A percentile compares a stretch with the other conserved stretches of the same genome.
Conservation (phyloP, 371 early-diverging fungal genomes). For the Mucor circinelloides region DNA sequence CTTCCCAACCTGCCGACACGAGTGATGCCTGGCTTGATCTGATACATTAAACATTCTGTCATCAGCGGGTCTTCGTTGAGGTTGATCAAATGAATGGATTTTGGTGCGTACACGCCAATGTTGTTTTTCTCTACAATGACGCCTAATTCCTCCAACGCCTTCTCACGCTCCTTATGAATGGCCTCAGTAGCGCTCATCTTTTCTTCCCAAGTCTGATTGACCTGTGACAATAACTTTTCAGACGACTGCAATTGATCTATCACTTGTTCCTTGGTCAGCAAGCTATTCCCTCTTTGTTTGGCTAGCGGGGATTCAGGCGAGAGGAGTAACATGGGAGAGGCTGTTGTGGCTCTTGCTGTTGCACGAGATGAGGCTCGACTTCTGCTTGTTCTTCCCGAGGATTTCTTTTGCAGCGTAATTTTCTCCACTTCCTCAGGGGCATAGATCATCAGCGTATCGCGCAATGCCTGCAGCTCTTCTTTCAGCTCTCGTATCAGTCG, state of each 20-base stretch:
- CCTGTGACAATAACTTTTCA: slow-evolving; percentile 35
- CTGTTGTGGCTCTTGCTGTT: slow-evolving; percentile 7
- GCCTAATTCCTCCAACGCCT: slow-evolving; percentile 80
- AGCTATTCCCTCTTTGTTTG: slow-evolving; percentile 21
- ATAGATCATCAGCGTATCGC: slow-evolving; percentile 60
- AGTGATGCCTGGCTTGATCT: slow-evolving; percentile 76
- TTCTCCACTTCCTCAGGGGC: slow-evolving; percentile 51
- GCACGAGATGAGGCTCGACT: slow-evolving; percentile 21
- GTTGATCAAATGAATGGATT: slow-evolving; percentile 82
- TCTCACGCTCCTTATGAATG: slow-evolving; percentile 74
- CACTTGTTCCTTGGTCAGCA: slow-evolving; percentile 62
- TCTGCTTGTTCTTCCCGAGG: not conserved
- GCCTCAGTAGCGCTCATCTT: slow-evolving; percentile 67
- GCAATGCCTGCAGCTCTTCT: slow-evolving; percentile 74
- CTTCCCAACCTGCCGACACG: slow-evolving; percentile 68
- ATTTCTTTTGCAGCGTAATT: slow-evolving; percentile 25
- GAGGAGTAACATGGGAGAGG: slow-evolving; percentile 23
- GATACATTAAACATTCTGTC: slow-evolving; percentile 87
- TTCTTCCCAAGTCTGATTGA: slow-evolving; percentile 67
- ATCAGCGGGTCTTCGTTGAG: slow-evolving; percentile 87
- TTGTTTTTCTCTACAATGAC: slow-evolving; percentile 71
- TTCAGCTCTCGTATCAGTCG: slow-evolving; percentile 79
- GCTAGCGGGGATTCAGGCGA: slow-evolving; percentile 21
- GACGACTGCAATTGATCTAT: slow-evolving; percentile 52
- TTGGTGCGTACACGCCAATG: slow-evolving; percentile 81